phyloP scores from a whole-genome alignment of 345 rosid species.

The Isatis tinctoria region DNA sequence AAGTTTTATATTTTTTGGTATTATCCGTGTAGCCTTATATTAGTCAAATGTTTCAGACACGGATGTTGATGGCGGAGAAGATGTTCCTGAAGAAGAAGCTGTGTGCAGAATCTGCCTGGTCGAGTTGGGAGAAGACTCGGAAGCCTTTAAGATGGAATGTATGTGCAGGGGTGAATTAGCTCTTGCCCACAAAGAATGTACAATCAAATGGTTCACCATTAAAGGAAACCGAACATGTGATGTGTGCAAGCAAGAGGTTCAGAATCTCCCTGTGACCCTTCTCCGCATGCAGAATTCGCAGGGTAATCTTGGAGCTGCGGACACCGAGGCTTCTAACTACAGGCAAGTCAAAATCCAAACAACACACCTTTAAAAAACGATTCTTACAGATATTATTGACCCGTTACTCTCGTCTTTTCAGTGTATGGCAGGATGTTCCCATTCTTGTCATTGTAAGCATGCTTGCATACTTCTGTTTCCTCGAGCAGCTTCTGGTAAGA shows the following conservation, averaged over 20 bases:
- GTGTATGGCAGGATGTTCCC: constrained; percentile 98
- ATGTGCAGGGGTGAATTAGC: constrained; percentile 94
- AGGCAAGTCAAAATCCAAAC: constrained; percentile 48
- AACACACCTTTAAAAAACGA: neutral
- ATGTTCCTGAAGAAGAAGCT: constrained; percentile 89
- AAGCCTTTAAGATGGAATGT: constrained; percentile 94
- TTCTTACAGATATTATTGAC: neutral
- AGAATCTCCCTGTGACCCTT: constrained; percentile 91
- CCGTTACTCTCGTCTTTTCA: constrained; percentile 26
- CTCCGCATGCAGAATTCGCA: constrained; percentile 63
- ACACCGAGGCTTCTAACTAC: constrained; percentile 34
- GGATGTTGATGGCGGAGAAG: constrained; percentile 56
- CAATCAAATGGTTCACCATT: constrained; percentile 94
- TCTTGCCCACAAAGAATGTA: constrained; percentile 86
- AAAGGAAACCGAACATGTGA: constrained; percentile 97
- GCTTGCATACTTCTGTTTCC: constrained; percentile 97
- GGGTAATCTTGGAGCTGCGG: constrained; percentile 37
- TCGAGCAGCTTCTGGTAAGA: constrained; percentile 92
- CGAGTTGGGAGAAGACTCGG: constrained; percentile 83
- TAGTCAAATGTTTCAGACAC: constrained; percentile 72
- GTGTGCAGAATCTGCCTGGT: constrained; percentile 87
- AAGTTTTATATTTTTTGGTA: neutral
- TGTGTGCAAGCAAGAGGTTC: constrained; percentile 93
- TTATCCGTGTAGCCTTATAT: constrained; percentile 41
- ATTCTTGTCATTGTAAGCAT: constrained; percentile 87